Evolutionary conservation across 139 green algal species (phyloP).

Genomic region (Coelastrella sp.): DNA sequence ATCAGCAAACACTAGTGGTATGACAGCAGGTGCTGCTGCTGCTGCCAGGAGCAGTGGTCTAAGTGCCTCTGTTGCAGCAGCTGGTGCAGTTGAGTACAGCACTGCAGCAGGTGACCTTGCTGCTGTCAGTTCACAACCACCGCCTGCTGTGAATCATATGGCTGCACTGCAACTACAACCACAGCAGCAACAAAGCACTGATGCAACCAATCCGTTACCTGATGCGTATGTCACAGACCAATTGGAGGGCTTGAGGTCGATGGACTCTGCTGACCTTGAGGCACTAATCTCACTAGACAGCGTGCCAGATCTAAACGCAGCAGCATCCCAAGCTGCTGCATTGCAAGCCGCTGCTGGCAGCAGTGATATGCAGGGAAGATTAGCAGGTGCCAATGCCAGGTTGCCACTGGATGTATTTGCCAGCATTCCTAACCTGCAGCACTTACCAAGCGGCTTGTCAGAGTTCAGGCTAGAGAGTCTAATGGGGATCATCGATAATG

Average conservation of each 20-base stretch:
- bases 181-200: not conserved
- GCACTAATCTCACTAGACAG: not conserved
- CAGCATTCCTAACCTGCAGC: not conserved
- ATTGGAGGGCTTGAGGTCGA: not conserved
- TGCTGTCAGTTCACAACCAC: not conserved
- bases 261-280: not conserved
- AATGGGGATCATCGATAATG: not conserved
- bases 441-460: not conserved
- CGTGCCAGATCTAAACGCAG: not conserved
- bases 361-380: not conserved
- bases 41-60: not conserved
- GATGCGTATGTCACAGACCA: not conserved
- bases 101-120: not conserved
- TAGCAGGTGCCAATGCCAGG: not conserved
- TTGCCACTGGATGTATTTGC: not conserved
- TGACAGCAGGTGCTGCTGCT: not conserved
- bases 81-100: not conserved
- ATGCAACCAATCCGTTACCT: not conserved
- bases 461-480: not conserved
- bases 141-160: not conserved
- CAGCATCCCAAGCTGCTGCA: not conserved
- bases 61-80: not conserved
- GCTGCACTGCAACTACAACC: not conserved
- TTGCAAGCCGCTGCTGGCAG: not conserved
- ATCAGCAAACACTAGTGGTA: constrained; percentile 1